phyloP scores from a whole-genome alignment of 2,329 filamentous ascomycete genomes.

The Leptographium wingfieldii region DNA sequence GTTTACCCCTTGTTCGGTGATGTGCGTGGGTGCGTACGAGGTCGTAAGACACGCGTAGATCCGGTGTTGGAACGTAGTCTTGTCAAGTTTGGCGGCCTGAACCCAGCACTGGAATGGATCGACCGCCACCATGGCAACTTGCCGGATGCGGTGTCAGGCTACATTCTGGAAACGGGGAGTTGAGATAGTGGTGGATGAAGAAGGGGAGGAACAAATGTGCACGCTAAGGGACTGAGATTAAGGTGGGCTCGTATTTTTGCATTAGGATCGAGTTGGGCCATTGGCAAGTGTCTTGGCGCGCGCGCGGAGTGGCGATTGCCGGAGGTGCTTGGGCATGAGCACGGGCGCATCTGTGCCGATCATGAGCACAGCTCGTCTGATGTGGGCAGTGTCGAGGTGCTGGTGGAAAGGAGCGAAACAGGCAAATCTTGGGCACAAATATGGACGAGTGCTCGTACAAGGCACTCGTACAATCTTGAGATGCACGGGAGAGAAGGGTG shows the following conservation, averaged over 20 bases:
- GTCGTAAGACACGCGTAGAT: not conserved
- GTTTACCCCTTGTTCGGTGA: not conserved
- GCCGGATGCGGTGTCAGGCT: not conserved
- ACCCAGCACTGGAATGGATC: not conserved
- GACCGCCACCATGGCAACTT: not conserved
- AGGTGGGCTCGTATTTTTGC: not conserved
- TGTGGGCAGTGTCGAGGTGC: not conserved
- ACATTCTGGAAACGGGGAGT: not conserved
- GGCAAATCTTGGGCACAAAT: not conserved
- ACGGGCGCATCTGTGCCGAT: not conserved
- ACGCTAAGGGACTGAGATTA: not conserved
- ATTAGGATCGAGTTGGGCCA: not conserved
- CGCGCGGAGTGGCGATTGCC: not conserved
- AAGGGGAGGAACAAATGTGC: not conserved
- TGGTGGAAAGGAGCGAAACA: not conserved
- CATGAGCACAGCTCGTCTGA: not conserved
- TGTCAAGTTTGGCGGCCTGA: too few species aligned
- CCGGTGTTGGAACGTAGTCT: too few species aligned
- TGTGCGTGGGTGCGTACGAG: not conserved
- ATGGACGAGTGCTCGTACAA: not conserved
- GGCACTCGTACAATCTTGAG: too few species aligned
- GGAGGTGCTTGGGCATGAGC: not conserved
- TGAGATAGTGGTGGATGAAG: too few species aligned
- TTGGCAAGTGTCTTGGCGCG: not conserved
- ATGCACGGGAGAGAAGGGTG: not conserved